phyloP scores from a whole-genome alignment of 768 basidiomycete genomes.

The Russula vinacea region DNA sequence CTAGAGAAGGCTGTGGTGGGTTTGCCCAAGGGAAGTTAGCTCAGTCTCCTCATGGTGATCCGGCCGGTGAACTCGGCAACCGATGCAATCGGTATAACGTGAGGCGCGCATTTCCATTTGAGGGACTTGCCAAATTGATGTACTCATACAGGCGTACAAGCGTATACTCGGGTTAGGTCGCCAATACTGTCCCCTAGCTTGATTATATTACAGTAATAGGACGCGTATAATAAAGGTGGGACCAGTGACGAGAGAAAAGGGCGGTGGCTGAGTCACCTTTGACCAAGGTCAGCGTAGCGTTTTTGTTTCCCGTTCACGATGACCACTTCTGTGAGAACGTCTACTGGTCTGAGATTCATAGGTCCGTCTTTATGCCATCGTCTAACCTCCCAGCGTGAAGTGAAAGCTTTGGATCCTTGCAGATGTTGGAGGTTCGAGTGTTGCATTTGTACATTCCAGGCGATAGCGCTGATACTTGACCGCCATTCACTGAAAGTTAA shows the following conservation, averaged over 20 bases:
- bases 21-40: background rate
- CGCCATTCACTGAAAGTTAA: slow-evolving; percentile 35
- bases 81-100: background rate
- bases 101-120: background rate
- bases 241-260: background rate
- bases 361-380: slow-evolving; percentile 1
- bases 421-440: slow-evolving; percentile 26
- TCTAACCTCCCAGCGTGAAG: background rate
- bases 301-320: background rate
- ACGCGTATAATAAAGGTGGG: too few species aligned
- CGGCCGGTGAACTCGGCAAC: background rate
- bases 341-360: slow-evolving; percentile 7
- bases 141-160: too few species aligned
- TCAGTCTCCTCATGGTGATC: background rate
- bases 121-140: background rate
- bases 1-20: background rate
- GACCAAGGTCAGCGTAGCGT: background rate
- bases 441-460: background rate
- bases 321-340: background rate
- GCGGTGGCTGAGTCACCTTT: too few species aligned
- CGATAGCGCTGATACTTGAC: background rate
- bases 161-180: too few species aligned
- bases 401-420: slow-evolving; percentile 43
- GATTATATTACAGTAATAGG: too few species aligned
- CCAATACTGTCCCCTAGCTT: too few species aligned